Percentiles rank a stretch among this genome's conserved stretches.
Evolutionary conservation across 306 rosid species (phyloP).

Genomic region (Lathyrus tuberosus): DNA sequence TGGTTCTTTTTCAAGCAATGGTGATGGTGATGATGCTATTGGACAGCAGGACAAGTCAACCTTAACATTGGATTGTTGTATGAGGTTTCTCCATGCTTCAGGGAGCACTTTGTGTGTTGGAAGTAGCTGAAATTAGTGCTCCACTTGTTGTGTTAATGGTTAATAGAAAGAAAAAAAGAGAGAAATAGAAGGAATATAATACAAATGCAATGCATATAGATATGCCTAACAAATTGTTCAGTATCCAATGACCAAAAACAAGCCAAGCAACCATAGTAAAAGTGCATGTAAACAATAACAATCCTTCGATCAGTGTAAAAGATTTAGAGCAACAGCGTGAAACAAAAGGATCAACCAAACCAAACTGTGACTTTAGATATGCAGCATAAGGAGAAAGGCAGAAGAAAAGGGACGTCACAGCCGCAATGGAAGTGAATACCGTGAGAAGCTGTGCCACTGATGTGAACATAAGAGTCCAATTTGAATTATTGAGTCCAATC

Average conservation of each 20-base stretch:
- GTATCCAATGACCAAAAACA: conserved; percentile 91
- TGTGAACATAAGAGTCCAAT: too few species aligned
- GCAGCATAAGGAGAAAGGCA: conserved; percentile 75
- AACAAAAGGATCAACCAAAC: conserved; percentile 86
- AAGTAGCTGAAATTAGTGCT: too few species aligned
- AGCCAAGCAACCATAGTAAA: conserved; percentile 85
- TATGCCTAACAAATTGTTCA: conserved; percentile 90
- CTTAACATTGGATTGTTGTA: conserved; percentile 77
- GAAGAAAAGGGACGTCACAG: conserved; percentile 85
- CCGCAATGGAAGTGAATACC: conserved; percentile 85
- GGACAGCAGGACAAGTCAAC: conserved; percentile 87
- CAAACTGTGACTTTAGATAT: conserved; percentile 67
- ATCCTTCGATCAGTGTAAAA: conserved; percentile 74
- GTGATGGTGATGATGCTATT: conserved; percentile 50
- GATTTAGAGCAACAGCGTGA: conserved; percentile 96
- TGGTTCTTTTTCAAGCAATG: conserved; percentile 45
- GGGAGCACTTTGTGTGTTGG: too few species aligned
- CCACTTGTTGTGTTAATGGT: too few species aligned
- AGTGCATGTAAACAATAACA: conserved; percentile 62
- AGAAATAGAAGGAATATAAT: too few species aligned
- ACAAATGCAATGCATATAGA: conserved; percentile 96
- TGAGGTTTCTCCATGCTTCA: conserved; percentile 73
- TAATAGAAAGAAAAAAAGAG: too few species aligned
- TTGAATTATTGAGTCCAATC: too few species aligned
- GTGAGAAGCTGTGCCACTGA: conserved; percentile 93